phyloP scores from a whole-genome alignment of 2,329 filamentous ascomycete genomes.

The Alternaria gaisen region DNA sequence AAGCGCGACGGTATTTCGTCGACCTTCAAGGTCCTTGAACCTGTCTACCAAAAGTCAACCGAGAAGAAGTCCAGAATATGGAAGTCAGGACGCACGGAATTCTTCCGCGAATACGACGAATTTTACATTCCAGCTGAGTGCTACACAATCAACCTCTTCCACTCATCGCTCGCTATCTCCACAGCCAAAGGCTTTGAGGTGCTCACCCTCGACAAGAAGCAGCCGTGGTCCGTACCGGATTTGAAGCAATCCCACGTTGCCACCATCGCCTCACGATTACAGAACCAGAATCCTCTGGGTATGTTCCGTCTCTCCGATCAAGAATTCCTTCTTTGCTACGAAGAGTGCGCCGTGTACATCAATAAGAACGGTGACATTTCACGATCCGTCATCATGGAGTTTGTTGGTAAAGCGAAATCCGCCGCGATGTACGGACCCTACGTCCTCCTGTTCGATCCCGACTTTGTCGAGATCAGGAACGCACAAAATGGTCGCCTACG shows the following conservation, averaged over 20 bases:
- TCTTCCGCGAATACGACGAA: constrained; percentile 97
- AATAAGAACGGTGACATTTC: constrained; percentile 98
- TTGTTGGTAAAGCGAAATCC: constrained; percentile 89
- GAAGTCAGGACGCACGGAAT: constrained; percentile 81
- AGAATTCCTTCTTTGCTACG: constrained; percentile 89
- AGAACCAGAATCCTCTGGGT: constrained; percentile 83
- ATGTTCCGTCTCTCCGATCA: constrained; percentile 90
- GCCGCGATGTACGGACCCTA: constrained; percentile 93
- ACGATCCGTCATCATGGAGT: constrained; percentile 96
- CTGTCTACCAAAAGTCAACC: constrained; percentile 90
- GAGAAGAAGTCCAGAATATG: constrained; percentile 80
- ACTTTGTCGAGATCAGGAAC: constrained; percentile 97
- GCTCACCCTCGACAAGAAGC: constrained; percentile 95
- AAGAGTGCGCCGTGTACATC: constrained; percentile 96
- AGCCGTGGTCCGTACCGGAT: constrained; percentile 92
- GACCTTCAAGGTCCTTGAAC: constrained; percentile 96
- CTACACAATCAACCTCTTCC: constrained; percentile 94
- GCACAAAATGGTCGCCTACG: constrained; percentile 92
- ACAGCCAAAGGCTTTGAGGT: constrained; percentile 95
- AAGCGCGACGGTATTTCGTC: constrained; percentile 91
- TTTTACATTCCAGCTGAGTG: constrained; percentile 98
- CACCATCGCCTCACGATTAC: constrained; percentile 85
- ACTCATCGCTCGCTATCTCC: constrained; percentile 89
- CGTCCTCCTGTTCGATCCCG: constrained; percentile 89
- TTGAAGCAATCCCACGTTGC: constrained; percentile 79